Evolutionary conservation across 2,329 filamentous ascomycete genomes (phyloP), one percentile per base, ranked within the genome.

Genomic region (Ramichloridium luteum): DNA sequence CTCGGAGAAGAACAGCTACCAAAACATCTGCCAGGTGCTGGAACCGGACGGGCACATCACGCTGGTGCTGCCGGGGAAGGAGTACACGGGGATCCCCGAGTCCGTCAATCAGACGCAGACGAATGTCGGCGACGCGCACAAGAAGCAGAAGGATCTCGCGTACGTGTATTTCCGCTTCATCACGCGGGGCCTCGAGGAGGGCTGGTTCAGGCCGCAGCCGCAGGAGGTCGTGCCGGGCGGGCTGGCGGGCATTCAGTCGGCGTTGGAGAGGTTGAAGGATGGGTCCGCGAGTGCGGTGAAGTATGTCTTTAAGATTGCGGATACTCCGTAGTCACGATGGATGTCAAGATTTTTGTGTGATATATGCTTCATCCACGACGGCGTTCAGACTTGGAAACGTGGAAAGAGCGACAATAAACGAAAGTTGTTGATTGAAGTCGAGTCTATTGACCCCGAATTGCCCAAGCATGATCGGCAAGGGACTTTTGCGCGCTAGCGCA

Each of bases 241-340:
- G 0, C 43, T 78, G 30, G 58, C 49, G 3, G 70, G 72, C 1
- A 51, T 77, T 2, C 55, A 74, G 45, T 54, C 47, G 18, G 74
- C 58, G 0, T 46, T 80, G 51, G 50, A 53, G 41, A 66, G 71
- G 39, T 49, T 80, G 47, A 70, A 65, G 48, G 62, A 60, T 16
- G 75, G 75, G 0, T 72, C 70, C 51, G 72, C 69, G 13, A 75
- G 68, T 45, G 75, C 64, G 1, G 60, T 71, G 1, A 80, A 80
- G 55, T 79, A 76, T 57, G 67, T 80, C 1, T 71, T 72, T 45
- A 59, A 57, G 39, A 64, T 74, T 50, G 60, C 43, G 6, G 66
- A 72, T 22, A 70, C 67, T 14, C 44, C 45, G 20, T 8, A n/a
- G 8, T 23, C n/a, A n/a, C n/a, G 20, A 23, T 23, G 20, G 46